These are phyloP conservation scores for Silene noctiflora DNA, from an alignment of 179 eudicot species.

Conservation along the genomic window DNA sequence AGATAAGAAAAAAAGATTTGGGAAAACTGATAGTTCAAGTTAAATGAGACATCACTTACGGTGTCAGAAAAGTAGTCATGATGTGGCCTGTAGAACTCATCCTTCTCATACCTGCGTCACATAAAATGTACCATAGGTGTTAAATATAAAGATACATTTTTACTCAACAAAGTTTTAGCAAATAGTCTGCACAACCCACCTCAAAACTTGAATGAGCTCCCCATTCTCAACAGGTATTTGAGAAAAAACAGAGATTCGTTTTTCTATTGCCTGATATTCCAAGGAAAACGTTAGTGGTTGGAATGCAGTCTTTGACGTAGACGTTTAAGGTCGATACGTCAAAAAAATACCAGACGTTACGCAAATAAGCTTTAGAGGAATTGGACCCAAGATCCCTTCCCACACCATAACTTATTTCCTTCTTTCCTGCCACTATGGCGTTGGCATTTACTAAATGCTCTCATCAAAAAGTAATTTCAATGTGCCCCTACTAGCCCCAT, in stretches of 20 bases:
- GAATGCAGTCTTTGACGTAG: slow-evolving; percentile 7
- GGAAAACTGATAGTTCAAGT: slow-evolving; percentile 1
- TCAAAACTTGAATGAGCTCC: slow-evolving; percentile 88
- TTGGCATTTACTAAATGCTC: too few species aligned
- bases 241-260: slow-evolving; percentile 85
- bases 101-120: slow-evolving; percentile 81
- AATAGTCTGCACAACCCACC: slow-evolving; percentile 38
- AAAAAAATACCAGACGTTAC: not conserved
- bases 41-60: slow-evolving; percentile 40
- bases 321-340: not conserved
- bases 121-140: slow-evolving; percentile 50
- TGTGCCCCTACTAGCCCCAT: too few species aligned
- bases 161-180: slow-evolving; percentile 4
- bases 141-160: slow-evolving; percentile 21
- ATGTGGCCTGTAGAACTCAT: slow-evolving; percentile 84
- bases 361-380: not conserved
- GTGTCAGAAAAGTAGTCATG: slow-evolving; percentile 90
- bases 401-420: too few species aligned
- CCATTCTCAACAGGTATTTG: slow-evolving; percentile 93
- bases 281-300: slow-evolving; percentile 1
- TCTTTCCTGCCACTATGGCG: too few species aligned
- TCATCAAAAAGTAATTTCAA: too few species aligned
- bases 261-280: slow-evolving; percentile 73
- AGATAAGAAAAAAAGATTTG: not conserved
- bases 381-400: too few species aligned